Conservation (phyloP, 2,329 filamentous ascomycete genomes). For the Coniochaeta ligniaria region DNA sequence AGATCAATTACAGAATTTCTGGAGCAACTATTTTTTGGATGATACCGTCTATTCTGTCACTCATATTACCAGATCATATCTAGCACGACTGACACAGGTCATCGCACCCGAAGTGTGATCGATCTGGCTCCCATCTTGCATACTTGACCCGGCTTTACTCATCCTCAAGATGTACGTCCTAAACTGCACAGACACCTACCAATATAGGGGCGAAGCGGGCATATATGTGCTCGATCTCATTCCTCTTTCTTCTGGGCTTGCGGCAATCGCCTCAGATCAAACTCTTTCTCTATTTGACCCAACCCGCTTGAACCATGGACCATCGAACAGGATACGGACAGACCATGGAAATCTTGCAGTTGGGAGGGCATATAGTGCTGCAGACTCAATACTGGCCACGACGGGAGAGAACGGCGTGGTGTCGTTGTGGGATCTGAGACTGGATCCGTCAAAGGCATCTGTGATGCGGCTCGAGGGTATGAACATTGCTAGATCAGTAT, state of each 20-base stretch:
- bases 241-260: constrained; percentile 41
- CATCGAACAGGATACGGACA: constrained; percentile 38
- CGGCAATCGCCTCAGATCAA: constrained; percentile 64
- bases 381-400: constrained; percentile 53
- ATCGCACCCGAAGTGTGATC: no score
- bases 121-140: no score
- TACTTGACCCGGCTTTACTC: not conserved
- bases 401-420: constrained; percentile 66
- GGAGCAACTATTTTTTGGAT: not conserved
- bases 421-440: constrained; percentile 58
- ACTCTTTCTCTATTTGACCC: constrained; percentile 61
- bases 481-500: constrained; percentile 1
- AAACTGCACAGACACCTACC: constrained; percentile 28
- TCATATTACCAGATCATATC: not conserved
- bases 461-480: constrained; percentile 38
- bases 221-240: constrained; percentile 54
- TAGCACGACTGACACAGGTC: not conserved
- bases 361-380: constrained; percentile 46
- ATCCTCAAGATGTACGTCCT: constrained; percentile 33
- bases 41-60: not conserved
- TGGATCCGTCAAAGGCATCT: constrained; percentile 27
- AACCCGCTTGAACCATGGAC: constrained; percentile 42
- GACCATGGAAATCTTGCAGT: constrained; percentile 58
- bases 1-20: not conserved
- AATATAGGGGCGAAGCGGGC: constrained; percentile 28